These are phyloP conservation scores for Aspergillus terreus DNA, from an alignment of 2,329 filamentous ascomycete species.

Conservation along the genomic window DNA sequence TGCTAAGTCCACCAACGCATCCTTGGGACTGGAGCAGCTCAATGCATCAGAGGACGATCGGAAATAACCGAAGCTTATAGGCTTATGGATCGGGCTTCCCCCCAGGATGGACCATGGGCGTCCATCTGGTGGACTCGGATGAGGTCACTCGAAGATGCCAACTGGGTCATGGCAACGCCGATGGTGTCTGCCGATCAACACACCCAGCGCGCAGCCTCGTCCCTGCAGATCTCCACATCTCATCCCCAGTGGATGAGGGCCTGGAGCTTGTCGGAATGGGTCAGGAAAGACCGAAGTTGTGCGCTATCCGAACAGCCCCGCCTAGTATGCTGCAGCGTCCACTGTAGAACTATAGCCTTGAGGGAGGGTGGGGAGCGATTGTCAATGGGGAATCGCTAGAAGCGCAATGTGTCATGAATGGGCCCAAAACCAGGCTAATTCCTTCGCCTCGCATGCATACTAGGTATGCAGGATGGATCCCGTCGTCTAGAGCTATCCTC, in stretches of 20 bases:
- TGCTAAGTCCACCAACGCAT: no score
- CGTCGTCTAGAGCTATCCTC: background rate
- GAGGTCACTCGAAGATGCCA: constrained; percentile 16
- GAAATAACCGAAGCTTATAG: constrained; percentile 13
- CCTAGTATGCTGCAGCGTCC: background rate
- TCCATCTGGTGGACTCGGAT: constrained; percentile 9
- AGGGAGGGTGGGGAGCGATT: no score
- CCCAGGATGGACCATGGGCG: constrained; percentile 9
- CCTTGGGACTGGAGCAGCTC: background rate
- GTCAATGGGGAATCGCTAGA: background rate
- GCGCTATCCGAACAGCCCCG: background rate
- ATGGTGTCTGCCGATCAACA: constrained; percentile 8
- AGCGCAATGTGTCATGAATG: background rate
- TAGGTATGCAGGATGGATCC: background rate
- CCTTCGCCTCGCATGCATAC: background rate
- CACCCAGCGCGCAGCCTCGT: background rate
- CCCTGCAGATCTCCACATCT: constrained; percentile 11
- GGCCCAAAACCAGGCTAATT: constrained; percentile 1
- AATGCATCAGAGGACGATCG: constrained; percentile 8
- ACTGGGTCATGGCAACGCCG: constrained; percentile 6
- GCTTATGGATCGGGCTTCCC: constrained; percentile 10
- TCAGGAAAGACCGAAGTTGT: background rate
- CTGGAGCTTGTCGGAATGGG: background rate
- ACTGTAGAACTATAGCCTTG: no score
- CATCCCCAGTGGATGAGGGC: background rate